Evolutionary conservation across 352 stramenopile genomes (phyloP).

Genomic region (Pythium vanterpoolii): DNA sequence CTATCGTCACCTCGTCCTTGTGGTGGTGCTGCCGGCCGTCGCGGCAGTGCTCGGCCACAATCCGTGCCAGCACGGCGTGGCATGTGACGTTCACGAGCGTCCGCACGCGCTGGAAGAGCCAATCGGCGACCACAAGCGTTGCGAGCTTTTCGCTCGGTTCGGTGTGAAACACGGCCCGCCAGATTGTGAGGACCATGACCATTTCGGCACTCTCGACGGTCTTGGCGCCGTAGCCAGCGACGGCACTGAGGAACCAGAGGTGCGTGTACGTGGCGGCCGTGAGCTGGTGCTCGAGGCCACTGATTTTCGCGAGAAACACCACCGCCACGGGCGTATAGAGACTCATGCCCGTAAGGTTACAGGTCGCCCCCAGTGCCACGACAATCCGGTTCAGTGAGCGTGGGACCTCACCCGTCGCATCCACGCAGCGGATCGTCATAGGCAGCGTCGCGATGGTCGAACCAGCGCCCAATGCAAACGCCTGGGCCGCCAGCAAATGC

Average conservation of each 20-base stretch:
- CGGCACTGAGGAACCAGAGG: slow-evolving; percentile 49
- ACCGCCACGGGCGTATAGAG: slow-evolving; percentile 64
- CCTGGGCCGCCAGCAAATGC: slow-evolving; percentile 59
- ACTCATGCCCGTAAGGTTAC: slow-evolving; percentile 64
- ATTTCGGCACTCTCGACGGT: slow-evolving; percentile 66
- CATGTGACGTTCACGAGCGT: slow-evolving; percentile 73
- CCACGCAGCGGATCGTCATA: slow-evolving; percentile 70
- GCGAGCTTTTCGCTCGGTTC: slow-evolving; percentile 49
- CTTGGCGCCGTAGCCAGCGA: slow-evolving; percentile 58
- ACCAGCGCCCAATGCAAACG: slow-evolving; percentile 65
- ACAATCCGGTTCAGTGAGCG: slow-evolving; percentile 52
- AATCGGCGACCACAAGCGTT: slow-evolving; percentile 64
- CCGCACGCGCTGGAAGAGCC: slow-evolving; percentile 61
- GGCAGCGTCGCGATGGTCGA: slow-evolving; percentile 74
- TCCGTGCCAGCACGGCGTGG: slow-evolving; percentile 69
- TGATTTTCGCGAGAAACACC: slow-evolving; percentile 62
- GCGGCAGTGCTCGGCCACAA: slow-evolving; percentile 51
- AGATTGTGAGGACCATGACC: slow-evolving; percentile 76
- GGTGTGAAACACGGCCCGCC: slow-evolving; percentile 52
- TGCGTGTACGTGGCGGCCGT: slow-evolving; percentile 50
- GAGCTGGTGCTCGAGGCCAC: slow-evolving; percentile 40
- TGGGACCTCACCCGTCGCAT: slow-evolving; percentile 55
- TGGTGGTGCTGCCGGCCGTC: background rate
- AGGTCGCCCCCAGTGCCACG: slow-evolving; percentile 53
- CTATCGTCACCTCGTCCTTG: no score